These are phyloP conservation scores for Millerozyma miso DNA, from an alignment of 805 yeast genomes.

Conservation along the genomic window DNA sequence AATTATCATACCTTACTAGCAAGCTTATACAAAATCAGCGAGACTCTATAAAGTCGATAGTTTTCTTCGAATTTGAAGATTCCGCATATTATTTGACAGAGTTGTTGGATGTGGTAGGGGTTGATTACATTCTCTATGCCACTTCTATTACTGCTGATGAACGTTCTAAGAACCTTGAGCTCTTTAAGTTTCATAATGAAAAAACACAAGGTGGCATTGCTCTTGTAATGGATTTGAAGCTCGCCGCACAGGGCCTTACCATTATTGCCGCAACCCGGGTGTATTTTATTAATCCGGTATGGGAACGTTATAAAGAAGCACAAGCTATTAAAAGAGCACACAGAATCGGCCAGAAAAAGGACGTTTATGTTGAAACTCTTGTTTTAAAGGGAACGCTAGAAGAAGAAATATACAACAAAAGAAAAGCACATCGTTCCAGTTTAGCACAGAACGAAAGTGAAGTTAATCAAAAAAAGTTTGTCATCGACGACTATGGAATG, in stretches of 20 bases:
- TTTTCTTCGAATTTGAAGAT: slow-evolving; percentile 69
- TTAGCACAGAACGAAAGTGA: slow-evolving; percentile 9
- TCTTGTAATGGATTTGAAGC: slow-evolving; percentile 60
- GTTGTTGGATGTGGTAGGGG: slow-evolving; percentile 55
- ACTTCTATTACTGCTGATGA: slow-evolving; percentile 49
- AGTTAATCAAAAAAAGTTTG: slow-evolving; percentile 21
- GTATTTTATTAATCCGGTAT: slow-evolving; percentile 67
- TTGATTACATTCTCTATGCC: slow-evolving; percentile 60
- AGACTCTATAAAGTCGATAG: slow-evolving; percentile 48
- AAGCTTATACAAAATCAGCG: slow-evolving; percentile 50
- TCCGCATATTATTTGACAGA: slow-evolving; percentile 67
- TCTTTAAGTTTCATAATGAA: slow-evolving; percentile 41
- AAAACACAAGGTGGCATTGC: slow-evolving; percentile 42
- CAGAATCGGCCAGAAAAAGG: slow-evolving; percentile 65
- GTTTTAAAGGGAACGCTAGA: slow-evolving; percentile 61
- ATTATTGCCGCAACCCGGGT: slow-evolving; percentile 66
- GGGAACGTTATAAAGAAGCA: slow-evolving; percentile 67
- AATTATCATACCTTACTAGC: slow-evolving; percentile 56
- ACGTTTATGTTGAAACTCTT: slow-evolving; percentile 65
- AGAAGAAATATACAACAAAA: slow-evolving; percentile 56
- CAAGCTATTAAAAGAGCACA: slow-evolving; percentile 77
- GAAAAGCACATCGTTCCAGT: slow-evolving; percentile 15
- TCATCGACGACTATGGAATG: slow-evolving; percentile 59
- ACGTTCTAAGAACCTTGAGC: slow-evolving; percentile 49
- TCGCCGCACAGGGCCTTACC: slow-evolving; percentile 69